These are phyloP conservation scores for Ehretia macrophylla DNA, from an alignment of 257 asterid genomes.

Conservation along the genomic window DNA sequence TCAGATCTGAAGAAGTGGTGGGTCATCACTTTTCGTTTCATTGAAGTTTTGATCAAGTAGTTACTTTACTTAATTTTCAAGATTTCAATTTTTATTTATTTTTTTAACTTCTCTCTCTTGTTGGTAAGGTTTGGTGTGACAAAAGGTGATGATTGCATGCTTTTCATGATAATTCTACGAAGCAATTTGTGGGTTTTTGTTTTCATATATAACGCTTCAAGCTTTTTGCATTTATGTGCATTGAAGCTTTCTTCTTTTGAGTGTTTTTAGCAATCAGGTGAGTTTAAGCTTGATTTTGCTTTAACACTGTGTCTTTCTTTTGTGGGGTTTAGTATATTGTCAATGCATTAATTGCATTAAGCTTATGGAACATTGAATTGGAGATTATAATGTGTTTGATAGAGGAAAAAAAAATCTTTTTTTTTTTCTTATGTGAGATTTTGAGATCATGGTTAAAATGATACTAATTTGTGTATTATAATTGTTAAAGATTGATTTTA, in stretches of 20 bases:
- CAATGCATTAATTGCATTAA: neutral
- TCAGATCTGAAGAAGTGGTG: constrained; percentile 26
- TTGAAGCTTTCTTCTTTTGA: neutral
- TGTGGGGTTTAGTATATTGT: neutral
- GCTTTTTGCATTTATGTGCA: constrained; percentile 5
- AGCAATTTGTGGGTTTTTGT: neutral
- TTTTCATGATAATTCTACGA: constrained; percentile 5
- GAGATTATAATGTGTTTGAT: no score
- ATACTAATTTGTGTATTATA: no score
- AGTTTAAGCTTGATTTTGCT: neutral
- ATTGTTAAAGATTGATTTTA: no score
- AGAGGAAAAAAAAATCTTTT: no score
- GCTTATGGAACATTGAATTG: no score
- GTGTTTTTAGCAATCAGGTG: neutral
- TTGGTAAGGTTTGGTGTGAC: constrained; percentile 25
- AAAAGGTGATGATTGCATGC: constrained; percentile 5
- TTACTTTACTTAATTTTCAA: constrained; percentile 13
- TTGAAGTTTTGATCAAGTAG: constrained; percentile 13
- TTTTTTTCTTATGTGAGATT: no score
- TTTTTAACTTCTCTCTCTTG: constrained; percentile 4
- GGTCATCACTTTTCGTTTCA: constrained; percentile 4
- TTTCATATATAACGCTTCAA: constrained; percentile 1
- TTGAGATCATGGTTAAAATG: no score
- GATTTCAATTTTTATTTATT: neutral
- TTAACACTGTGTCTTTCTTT: neutral